Evolutionary conservation across 345 rosid genomes (phyloP).

Genomic region (Citrus trifoliata): DNA sequence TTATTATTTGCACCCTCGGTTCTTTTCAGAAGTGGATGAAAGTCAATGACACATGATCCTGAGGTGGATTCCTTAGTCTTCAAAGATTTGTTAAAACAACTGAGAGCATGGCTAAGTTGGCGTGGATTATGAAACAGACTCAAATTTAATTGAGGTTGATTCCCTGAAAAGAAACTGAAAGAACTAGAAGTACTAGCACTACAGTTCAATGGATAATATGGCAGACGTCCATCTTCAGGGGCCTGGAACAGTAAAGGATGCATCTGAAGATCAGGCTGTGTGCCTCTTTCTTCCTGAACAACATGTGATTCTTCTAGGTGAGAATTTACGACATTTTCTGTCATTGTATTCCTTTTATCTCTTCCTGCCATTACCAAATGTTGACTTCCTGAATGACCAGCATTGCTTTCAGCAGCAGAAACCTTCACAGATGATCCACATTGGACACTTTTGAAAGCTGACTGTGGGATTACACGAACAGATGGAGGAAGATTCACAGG

Average conservation of each 20-base stretch:
- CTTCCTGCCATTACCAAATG: slow-evolving; percentile 16
- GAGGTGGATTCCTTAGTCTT: slow-evolving; percentile 42
- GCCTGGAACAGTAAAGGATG: slow-evolving; percentile 86
- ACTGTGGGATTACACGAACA: slow-evolving; percentile 74
- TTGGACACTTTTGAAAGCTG: slow-evolving; percentile 49
- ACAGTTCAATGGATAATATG: slow-evolving; percentile 49
- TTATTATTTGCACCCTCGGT: slow-evolving; percentile 38
- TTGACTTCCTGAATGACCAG: slow-evolving; percentile 26
- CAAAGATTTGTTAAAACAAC: slow-evolving; percentile 31
- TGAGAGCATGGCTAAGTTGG: slow-evolving; percentile 36
- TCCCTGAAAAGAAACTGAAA: slow-evolving; percentile 73
- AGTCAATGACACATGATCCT: slow-evolving; percentile 50
- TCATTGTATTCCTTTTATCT: slow-evolving; percentile 25
- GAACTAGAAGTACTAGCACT: slow-evolving; percentile 41
- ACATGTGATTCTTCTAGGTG: slow-evolving; percentile 36
- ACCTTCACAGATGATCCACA: slow-evolving; percentile 33
- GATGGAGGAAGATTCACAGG: slow-evolving; percentile 92
- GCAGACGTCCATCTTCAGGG: slow-evolving; percentile 52
- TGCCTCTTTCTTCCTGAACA: slow-evolving; percentile 39
- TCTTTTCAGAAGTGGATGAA: slow-evolving; percentile 90
- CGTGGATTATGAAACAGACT: slow-evolving; percentile 69
- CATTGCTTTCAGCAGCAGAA: slow-evolving; percentile 20
- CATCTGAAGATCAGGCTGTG: slow-evolving; percentile 64
- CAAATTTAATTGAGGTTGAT: slow-evolving; percentile 73
- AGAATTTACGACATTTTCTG: slow-evolving; percentile 30